Evolutionary conservation across 2,329 filamentous ascomycete genomes (phyloP).

Genomic region (Triangularia setosa): DNA sequence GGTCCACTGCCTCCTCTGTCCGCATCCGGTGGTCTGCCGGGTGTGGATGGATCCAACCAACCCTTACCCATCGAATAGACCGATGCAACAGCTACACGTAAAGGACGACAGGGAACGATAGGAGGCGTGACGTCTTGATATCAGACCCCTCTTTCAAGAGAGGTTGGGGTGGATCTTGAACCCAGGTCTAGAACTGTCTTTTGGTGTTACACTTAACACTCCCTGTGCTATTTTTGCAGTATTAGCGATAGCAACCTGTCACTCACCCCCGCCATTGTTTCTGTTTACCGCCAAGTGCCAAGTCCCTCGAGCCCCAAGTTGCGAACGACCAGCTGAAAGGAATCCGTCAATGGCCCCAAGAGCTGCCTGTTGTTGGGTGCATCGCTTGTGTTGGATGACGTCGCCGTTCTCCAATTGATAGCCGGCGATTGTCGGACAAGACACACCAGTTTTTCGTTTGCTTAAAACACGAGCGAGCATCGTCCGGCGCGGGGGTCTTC

Average conservation of each 20-base stretch:
- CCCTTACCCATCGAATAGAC: neutral
- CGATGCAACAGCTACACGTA: neutral
- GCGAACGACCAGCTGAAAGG: neutral
- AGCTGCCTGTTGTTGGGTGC: neutral
- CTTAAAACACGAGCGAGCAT: neutral
- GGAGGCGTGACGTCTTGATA: neutral
- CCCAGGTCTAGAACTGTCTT: neutral
- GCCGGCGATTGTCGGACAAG: neutral
- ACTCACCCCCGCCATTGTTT: neutral
- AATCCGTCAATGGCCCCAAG: neutral
- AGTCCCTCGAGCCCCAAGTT: neutral
- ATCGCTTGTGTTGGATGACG: neutral
- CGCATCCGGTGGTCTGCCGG: neutral
- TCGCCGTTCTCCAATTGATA: constrained; percentile 5
- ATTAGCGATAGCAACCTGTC: neutral
- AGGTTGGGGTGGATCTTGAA: neutral
- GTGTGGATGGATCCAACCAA: neutral
- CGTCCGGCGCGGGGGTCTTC: neutral
- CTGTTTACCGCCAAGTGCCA: neutral
- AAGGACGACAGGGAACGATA: neutral
- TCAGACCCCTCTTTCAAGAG: neutral
- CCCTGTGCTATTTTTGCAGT: no score
- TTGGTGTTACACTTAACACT: neutral
- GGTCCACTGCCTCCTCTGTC: neutral
- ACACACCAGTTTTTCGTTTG: neutral